A percentile compares a stretch with the other conserved stretches of the same genome.
Conservation (phyloP, 257 asterid genomes). For the Nicotiana undulata region DNA sequence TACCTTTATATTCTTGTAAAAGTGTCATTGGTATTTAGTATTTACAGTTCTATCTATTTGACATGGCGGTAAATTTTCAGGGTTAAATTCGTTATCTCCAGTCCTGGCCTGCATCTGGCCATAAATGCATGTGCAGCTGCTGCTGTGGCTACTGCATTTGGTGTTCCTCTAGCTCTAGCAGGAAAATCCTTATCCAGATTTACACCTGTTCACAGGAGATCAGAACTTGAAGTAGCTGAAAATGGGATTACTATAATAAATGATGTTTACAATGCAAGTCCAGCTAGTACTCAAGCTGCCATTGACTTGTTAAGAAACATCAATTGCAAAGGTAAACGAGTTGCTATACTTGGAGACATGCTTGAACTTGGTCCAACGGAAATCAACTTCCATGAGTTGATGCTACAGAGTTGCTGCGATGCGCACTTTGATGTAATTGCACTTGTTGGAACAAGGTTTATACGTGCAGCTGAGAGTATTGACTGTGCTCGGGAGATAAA, state of each 20-base stretch:
- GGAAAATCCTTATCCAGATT: conserved; percentile 23
- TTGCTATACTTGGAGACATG: conserved; percentile 39
- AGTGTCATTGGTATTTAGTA: background rate
- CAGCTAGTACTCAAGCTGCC: conserved; percentile 26
- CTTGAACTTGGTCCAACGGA: conserved; percentile 37
- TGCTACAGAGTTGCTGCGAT: conserved; percentile 17
- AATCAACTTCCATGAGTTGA: conserved; percentile 21
- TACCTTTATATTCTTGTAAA: background rate
- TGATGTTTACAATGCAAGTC: conserved; percentile 28
- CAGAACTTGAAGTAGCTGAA: conserved; percentile 17
- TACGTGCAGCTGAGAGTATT: conserved; percentile 19
- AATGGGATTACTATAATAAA: conserved; percentile 24
- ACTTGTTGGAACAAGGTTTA: conserved; percentile 22
- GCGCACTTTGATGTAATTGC: conserved; percentile 15
- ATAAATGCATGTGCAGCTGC: conserved; percentile 37
- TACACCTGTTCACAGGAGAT: conserved; percentile 17
- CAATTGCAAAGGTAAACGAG: conserved; percentile 25
- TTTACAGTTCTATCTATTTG: background rate
- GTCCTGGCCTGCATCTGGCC: conserved; percentile 33
- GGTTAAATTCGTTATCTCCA: conserved; percentile 20
- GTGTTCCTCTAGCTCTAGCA: conserved; percentile 22
- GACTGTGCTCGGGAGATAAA: conserved; percentile 7
- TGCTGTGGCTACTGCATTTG: conserved; percentile 25
- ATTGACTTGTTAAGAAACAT: conserved; percentile 20
- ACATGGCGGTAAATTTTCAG: background rate